These are phyloP conservation scores for Boletus semigastroideus DNA, from an alignment of 1,284 basidiomycete genomes.

Conservation along the genomic window DNA sequence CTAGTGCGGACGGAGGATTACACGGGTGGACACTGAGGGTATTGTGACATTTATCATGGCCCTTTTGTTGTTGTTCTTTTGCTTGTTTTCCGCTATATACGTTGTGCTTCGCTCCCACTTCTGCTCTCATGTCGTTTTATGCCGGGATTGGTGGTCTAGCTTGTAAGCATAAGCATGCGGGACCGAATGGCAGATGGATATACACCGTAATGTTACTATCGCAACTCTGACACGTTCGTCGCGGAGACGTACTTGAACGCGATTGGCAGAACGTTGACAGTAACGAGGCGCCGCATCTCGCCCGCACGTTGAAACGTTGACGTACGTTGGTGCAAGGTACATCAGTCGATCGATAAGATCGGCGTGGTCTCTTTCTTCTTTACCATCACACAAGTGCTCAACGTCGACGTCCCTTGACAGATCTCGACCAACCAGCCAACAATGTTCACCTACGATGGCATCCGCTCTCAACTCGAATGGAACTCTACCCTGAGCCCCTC, in stretches of 20 bases:
- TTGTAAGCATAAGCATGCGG: conserved; percentile 3
- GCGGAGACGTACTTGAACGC: neutral
- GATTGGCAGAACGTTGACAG: conserved; percentile 11
- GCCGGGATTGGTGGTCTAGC: conserved; percentile 10
- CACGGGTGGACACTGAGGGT: conserved; percentile 76
- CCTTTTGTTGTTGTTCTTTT: conserved; percentile 24
- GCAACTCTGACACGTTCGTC: conserved; percentile 29
- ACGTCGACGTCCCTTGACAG: conserved; percentile 2
- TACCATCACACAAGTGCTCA: conserved; percentile 16
- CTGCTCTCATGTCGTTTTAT: conserved; percentile 6
- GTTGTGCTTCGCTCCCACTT: conserved; percentile 21
- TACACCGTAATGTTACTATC: conserved; percentile 33
- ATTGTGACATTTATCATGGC: conserved; percentile 43
- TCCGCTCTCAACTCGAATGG: conserved; percentile 89
- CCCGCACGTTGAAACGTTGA: neutral
- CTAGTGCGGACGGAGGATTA: conserved; percentile 51
- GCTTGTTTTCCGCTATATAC: conserved; percentile 32
- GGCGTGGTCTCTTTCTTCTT: conserved; percentile 6
- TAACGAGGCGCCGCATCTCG: neutral
- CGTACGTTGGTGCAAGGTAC: conserved; percentile 10
- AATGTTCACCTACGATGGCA: conserved; percentile 55
- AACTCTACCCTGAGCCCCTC: conserved; percentile 77
- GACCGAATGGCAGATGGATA: conserved; percentile 11
- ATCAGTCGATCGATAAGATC: conserved; percentile 21
- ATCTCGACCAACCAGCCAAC: conserved; percentile 21